A percentile compares a stretch with the other conserved stretches of the same genome.
Evolutionary conservation across 2,329 filamentous ascomycete genomes (phyloP).

Genomic region (Pseudogymnoascus sp.): DNA sequence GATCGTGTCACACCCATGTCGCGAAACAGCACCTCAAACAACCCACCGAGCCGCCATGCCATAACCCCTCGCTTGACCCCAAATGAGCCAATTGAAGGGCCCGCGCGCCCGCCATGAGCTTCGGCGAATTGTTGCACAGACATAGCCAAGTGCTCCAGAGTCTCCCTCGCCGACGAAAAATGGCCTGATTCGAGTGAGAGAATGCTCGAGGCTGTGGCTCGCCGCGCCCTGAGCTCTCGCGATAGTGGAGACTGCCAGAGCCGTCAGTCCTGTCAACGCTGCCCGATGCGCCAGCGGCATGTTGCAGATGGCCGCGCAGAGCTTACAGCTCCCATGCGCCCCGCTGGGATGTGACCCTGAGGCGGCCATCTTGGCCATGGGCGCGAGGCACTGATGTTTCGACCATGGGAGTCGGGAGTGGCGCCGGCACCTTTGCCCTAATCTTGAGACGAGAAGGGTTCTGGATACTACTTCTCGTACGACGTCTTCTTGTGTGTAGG

Average conservation of each 20-base stretch:
- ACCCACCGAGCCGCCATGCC: not conserved
- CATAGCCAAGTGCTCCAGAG: not conserved
- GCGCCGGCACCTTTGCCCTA: conserved; percentile 2
- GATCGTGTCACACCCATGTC: conserved; percentile 6
- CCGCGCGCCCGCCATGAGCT: not conserved
- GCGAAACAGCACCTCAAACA: conserved; percentile 5
- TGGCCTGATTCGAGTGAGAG: not conserved
- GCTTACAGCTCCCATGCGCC: not conserved
- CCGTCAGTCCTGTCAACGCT: not conserved
- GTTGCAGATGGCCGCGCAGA: not conserved
- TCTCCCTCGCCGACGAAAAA: not conserved
- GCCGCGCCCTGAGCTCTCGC: not conserved
- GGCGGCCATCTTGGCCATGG: not conserved
- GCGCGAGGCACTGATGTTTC: conserved; percentile 1
- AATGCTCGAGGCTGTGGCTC: not conserved
- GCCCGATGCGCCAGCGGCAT: not conserved
- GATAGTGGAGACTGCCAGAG: not conserved
- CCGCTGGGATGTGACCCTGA: not conserved
- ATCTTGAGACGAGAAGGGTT: not conserved
- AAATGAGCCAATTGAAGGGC: not conserved
- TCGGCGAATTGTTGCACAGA: not conserved
- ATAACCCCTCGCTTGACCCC: not conserved
- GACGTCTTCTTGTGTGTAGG: not conserved
- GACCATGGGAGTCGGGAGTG: conserved; percentile 6
- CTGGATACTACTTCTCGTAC: not conserved